These are phyloP conservation scores for Brassica carinata DNA, from an alignment of 345 rosid genomes.

Conservation along the genomic window DNA sequence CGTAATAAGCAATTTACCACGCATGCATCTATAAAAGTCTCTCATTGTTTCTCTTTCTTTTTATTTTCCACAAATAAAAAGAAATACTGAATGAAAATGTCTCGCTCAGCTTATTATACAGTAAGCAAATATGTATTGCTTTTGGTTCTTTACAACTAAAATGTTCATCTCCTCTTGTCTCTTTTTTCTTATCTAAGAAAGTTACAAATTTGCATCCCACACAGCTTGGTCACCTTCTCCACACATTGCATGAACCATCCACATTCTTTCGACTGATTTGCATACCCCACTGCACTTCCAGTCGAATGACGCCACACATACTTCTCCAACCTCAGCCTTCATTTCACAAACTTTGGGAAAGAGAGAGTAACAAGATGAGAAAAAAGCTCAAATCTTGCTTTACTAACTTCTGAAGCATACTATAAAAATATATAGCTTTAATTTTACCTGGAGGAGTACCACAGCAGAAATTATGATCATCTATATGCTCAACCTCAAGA, in stretches of 20 bases:
- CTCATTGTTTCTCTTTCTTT: background rate
- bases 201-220: constrained; percentile 60
- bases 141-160: constrained; percentile 9
- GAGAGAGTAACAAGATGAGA: background rate
- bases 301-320: constrained; percentile 89
- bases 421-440: background rate
- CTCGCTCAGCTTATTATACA: constrained; percentile 2
- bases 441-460: constrained; percentile 86
- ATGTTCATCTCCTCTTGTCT: constrained; percentile 4
- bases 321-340: constrained; percentile 86
- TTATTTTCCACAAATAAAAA: constrained; percentile 9
- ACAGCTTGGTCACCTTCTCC: constrained; percentile 81
- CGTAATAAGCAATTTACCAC: background rate
- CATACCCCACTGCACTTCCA: constrained; percentile 98
- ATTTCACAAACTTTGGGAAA: constrained; percentile 71
- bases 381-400: background rate
- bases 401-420: background rate
- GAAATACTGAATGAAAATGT: background rate
- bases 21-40: constrained; percentile 5
- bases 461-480: constrained; percentile 86
- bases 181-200: constrained; percentile 26
- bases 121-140: constrained; percentile 12
- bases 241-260: constrained; percentile 73
- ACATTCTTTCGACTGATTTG: constrained; percentile 82
- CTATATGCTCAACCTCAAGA: constrained; percentile 89